A percentile compares a stretch with the other conserved stretches of the same genome.
Evolutionary conservation across 352 stramenopile species (phyloP).

Genomic region (Phytophthora chlamydospora): DNA sequence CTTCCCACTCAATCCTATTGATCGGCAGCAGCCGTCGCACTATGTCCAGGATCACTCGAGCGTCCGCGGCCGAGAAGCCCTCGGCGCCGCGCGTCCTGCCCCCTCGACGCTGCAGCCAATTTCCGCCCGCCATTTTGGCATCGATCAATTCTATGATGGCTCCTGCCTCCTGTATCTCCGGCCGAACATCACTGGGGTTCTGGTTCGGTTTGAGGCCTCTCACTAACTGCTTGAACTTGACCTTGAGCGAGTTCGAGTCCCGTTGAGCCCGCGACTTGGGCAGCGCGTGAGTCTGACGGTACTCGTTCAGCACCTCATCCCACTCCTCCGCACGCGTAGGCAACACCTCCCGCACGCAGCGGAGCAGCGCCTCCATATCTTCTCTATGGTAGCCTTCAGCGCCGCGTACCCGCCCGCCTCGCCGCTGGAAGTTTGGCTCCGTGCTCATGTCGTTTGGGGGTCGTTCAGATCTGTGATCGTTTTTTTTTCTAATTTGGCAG

Average conservation of each 20-base stretch:
- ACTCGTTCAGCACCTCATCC: constrained; percentile 34
- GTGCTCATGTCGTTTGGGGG: constrained; percentile 17
- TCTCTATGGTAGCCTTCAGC: constrained; percentile 44
- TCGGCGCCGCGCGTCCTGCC: constrained; percentile 33
- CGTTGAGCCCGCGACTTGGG: constrained; percentile 31
- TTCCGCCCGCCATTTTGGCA: constrained; percentile 25
- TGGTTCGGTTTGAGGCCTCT: constrained; percentile 11
- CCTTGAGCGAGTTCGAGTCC: constrained; percentile 30
- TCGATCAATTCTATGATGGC: constrained; percentile 25
- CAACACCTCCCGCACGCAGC: constrained; percentile 20
- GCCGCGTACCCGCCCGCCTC: constrained; percentile 33
- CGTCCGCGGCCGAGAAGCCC: constrained; percentile 31
- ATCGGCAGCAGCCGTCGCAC: constrained; percentile 28
- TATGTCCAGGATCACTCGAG: constrained; percentile 23
- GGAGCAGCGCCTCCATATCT: constrained; percentile 28
- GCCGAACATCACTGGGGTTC: not conserved
- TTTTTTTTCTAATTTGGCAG: not conserved
- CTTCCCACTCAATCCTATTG: constrained; percentile 25
- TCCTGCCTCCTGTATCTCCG: constrained; percentile 26
- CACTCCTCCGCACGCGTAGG: constrained; percentile 29
- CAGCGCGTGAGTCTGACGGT: constrained; percentile 33
- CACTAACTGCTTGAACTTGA: constrained; percentile 43
- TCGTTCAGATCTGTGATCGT: constrained; percentile 6
- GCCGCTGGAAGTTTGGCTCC: constrained; percentile 23
- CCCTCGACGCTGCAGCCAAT: constrained; percentile 30